These are phyloP conservation scores for Cutaneotrichosporon cavernicola DNA, from an alignment of 1,284 basidiomycete species.

Conservation along the genomic window DNA sequence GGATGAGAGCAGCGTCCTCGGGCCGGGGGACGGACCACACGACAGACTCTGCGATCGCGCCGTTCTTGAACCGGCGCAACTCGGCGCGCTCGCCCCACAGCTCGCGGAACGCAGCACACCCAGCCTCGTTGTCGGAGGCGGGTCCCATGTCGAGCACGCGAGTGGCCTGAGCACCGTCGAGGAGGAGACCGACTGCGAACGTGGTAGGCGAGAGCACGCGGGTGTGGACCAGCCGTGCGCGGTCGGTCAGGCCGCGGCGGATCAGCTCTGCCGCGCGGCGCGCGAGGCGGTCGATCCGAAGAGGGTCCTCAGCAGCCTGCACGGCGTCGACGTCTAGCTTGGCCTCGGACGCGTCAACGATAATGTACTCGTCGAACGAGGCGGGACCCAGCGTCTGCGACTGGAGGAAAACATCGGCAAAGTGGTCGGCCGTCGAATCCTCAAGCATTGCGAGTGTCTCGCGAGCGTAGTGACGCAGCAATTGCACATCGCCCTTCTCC, in stretches of 20 bases:
- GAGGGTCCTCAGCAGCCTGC: conserved; percentile 60
- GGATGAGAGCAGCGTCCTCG: conserved; percentile 77
- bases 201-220: conserved; percentile 50
- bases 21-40: conserved; percentile 69
- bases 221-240: conserved; percentile 62
- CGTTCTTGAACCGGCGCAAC: conserved; percentile 95
- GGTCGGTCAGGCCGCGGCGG: conserved; percentile 67
- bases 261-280: conserved; percentile 61
- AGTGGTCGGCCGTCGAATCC: conserved; percentile 56
- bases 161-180: conserved; percentile 68
- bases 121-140: conserved; percentile 58
- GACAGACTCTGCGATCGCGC: conserved; percentile 85
- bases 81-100: conserved; percentile 94
- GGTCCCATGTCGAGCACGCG: conserved; percentile 88
- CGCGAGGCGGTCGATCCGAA: conserved; percentile 61
- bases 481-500: conserved; percentile 58
- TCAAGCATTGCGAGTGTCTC: conserved; percentile 61
- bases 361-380: conserved; percentile 72
- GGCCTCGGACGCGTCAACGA: conserved; percentile 61
- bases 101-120: conserved; percentile 64
- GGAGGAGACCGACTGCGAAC: conserved; percentile 68
- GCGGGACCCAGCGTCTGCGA: conserved; percentile 56
- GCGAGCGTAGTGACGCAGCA: conserved; percentile 69
- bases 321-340: conserved; percentile 8
- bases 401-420: conserved; percentile 52